Base-by-base conservation (phyloP, 257 asterid genomes). In the Petunia axillaris region DNA sequence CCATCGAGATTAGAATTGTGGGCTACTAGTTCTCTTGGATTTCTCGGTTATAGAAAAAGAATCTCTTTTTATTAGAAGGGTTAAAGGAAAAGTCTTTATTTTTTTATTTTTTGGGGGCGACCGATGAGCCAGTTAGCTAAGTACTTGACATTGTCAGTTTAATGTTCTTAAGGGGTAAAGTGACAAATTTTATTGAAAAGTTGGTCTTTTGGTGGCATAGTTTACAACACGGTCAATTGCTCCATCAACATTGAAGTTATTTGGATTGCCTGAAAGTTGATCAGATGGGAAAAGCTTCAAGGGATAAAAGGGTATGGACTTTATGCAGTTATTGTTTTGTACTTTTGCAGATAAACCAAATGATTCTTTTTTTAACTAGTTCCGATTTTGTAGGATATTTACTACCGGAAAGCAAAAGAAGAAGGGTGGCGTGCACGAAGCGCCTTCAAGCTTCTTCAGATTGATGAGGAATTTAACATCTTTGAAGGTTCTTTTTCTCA, bases 401-500 rank as follows among this genome's bases (percentile, higher is more conserved):
- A 96, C 89, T 96, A 96, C 60, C 90, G 99, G 84, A 96, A 96
- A 89, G 99, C 98, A 71, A 96, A 94, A 84, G 99, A 96, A 83
- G 99, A 96, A 85, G 98, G 99, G n/a, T 96, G 99, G 98, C 88
- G 98, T 16, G 99, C 99, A 4, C 93, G 99, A 59, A 96, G 99
- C 84, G 99, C 99, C 80, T 96, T 92, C 91, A 96, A 96, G 87
- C 93, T 96, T 81, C 99, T 94, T 80, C 98, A 96, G 89, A 96
- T 96, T 71, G 99, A 96, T 82, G 98, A 94, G 78, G 98, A 96
- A 85, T 96, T 92, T 78, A 91, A 94, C 85, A 90, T 96, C 38
- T 94, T 96, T 83, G 92, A 94, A 91, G 98, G 99, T 94, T n/a
- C 48, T 63, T 50, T 25, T 48, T 78, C 37, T 78, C 5, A 25